Conservation (phyloP, 148 eudicot genomes). For the Drosera capensis region DNA sequence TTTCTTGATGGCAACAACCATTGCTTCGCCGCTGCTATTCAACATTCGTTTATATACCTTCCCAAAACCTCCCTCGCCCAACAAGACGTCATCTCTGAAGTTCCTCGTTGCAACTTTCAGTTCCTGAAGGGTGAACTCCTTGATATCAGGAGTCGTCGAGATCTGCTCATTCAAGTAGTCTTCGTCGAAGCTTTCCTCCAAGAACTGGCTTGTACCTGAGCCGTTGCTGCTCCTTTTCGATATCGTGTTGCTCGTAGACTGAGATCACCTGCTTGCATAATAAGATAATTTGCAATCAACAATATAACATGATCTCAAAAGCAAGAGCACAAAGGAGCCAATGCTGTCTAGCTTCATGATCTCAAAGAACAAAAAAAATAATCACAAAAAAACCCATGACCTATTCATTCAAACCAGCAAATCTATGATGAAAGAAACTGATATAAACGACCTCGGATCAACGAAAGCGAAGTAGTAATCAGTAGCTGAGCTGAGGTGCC, state of each 20-base stretch:
- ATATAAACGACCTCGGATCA: slow-evolving; percentile 1
- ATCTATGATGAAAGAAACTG: too few relatives aligned
- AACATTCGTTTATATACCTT: slow-evolving; percentile 69
- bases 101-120: slow-evolving; percentile 43
- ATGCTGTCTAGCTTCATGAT: neutral
- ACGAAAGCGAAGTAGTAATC: neutral
- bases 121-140: slow-evolving; percentile 37
- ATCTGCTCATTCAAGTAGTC: slow-evolving; percentile 26
- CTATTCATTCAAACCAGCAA: neutral
- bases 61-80: slow-evolving; percentile 45
- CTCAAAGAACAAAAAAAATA: neutral
- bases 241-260: slow-evolving; percentile 22
- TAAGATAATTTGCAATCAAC: too few relatives aligned
- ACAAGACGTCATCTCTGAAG: slow-evolving; percentile 37
- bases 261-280: too few relatives aligned
- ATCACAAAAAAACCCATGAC: neutral
- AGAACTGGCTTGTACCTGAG: slow-evolving; percentile 38
- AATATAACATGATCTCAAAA: neutral
- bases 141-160: slow-evolving; percentile 31
- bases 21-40: slow-evolving; percentile 24
- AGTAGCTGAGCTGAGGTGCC: slow-evolving; percentile 32
- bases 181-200: slow-evolving; percentile 27
- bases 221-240: slow-evolving; percentile 23
- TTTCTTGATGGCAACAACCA: slow-evolving; percentile 60
- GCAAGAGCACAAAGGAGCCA: neutral